Base-by-base conservation (phyloP, 768 basidiomycete species). In the Leccinum aurantiacum region DNA sequence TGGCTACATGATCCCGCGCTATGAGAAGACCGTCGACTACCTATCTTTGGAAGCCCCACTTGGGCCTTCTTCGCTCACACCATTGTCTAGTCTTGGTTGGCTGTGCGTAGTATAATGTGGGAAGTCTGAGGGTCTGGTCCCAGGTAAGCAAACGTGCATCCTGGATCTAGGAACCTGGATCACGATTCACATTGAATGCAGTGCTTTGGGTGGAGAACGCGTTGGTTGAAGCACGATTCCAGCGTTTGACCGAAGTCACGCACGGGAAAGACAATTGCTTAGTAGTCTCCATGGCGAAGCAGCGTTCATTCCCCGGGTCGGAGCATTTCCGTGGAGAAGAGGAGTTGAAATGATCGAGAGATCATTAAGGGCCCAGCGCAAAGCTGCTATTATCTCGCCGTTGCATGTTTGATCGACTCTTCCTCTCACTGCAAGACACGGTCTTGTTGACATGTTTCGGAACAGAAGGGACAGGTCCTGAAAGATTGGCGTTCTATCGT, bases 211-310 rank as follows among this genome's bases (percentile, higher is more conserved):
- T 95, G 46, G 88, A 90, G 70, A 73, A 81, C 44, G 91, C 90
- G 3, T 93, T 96, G 78, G 80, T 41, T 77, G 86, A 24, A 92
- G 94, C 1, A 95, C 91, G 69, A 91, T 91, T 70, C 90, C 90
- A 25, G 90, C 88, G 4, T 82, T 95, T 38, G 88, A 91, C 67
- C 80, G 91, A 27, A 86, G 84, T 10, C 82, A 80, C 37, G 72
- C 48, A 79, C 59, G 77, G 78, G 44, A 78, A 76, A 48, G 75
- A 74, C 62, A 48, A 46, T 57, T 65, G 60, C 10, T 71, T 19
- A 75, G 44, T 46, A 19, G 78, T 14, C 65, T 71, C 11, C 54
- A 65, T 38, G 73, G 66, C 24, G 77, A 77, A 29, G 66, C 70
- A 19, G 74, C 77, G 25, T 70, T 79, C 29, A 76, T 70, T 19